These are phyloP conservation scores for Pholiota microspora DNA, from an alignment of 768 basidiomycete genomes.

Conservation along the genomic window DNA sequence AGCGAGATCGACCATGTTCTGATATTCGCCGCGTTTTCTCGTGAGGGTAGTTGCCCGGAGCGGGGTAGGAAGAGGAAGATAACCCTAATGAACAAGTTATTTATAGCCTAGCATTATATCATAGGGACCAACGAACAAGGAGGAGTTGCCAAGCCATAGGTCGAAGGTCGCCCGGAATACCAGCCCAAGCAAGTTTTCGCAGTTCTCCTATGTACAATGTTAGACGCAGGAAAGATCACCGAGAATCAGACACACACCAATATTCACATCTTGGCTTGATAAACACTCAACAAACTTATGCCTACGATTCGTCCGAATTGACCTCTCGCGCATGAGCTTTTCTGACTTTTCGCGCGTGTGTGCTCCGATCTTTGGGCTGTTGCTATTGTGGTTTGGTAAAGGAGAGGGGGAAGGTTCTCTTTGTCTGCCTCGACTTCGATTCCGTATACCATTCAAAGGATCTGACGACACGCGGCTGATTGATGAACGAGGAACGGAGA, in stretches of 20 bases:
- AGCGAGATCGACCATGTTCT: slow-evolving; percentile 83
- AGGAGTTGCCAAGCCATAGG: slow-evolving; percentile 94
- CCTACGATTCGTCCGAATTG: slow-evolving; percentile 74
- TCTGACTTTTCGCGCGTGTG: slow-evolving; percentile 45
- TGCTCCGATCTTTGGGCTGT: slow-evolving; percentile 21
- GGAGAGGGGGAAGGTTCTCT: slow-evolving; percentile 31
- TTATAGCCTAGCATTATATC: slow-evolving; percentile 6
- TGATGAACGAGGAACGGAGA: slow-evolving; percentile 20
- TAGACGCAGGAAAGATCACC: slow-evolving; percentile 1
- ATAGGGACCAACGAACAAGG: slow-evolving; percentile 54
- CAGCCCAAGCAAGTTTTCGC: slow-evolving; percentile 92
- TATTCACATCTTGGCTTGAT: slow-evolving; percentile 73
- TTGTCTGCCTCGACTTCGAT: slow-evolving; percentile 39
- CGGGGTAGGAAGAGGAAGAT: slow-evolving; percentile 82
- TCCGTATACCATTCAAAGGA: slow-evolving; percentile 55
- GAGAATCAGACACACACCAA: slow-evolving; percentile 50
- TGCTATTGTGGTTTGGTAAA: slow-evolving; percentile 21
- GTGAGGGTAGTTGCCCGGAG: slow-evolving; percentile 74
- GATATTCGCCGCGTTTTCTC: slow-evolving; percentile 91
- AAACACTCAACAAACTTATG: slow-evolving; percentile 84
- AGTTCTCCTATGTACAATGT: slow-evolving; percentile 58
- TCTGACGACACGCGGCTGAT: slow-evolving; percentile 34
- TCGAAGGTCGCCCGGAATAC: slow-evolving; percentile 83
- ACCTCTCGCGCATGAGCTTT: slow-evolving; percentile 69
- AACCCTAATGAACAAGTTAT: slow-evolving; percentile 56